Percentiles rank a stretch among this genome's conserved stretches.
phyloP scores from a whole-genome alignment of 2,329 filamentous ascomycete genomes.

The Penicillium sp. region DNA sequence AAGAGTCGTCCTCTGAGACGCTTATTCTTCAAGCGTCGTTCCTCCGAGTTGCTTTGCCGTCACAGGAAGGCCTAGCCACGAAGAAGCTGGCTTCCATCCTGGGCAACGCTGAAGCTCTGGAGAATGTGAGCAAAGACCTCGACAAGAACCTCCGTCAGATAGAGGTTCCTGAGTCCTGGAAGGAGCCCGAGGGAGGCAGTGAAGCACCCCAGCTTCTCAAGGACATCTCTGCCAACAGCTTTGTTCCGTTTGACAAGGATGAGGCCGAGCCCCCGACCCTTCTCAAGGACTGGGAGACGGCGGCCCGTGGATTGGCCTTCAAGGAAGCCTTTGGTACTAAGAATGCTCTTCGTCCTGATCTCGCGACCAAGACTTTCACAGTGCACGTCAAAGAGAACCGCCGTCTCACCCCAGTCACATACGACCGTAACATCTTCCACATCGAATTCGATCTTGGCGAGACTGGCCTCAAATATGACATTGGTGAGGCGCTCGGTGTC shows the following conservation, averaged over 20 bases:
- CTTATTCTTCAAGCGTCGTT: conserved; percentile 78
- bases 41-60: conserved; percentile 69
- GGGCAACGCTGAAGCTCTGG: conserved; percentile 59
- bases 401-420: conserved; percentile 78
- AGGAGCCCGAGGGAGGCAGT: conserved; percentile 56
- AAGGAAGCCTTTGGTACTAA: conserved; percentile 87
- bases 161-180: conserved; percentile 77
- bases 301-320: conserved; percentile 84
- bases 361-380: conserved; percentile 78
- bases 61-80: conserved; percentile 60
- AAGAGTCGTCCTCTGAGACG: conserved; percentile 64
- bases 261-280: conserved; percentile 65
- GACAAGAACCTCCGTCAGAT: conserved; percentile 68
- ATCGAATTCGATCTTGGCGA: conserved; percentile 95
- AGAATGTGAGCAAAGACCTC: conserved; percentile 60
- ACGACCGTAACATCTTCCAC: conserved; percentile 99
- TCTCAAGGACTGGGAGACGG: conserved; percentile 75
- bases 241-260: conserved; percentile 72
- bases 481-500: conserved; percentile 93
- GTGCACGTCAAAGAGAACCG: conserved; percentile 94
- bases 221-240: conserved; percentile 74
- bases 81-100: conserved; percentile 65
- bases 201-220: conserved; percentile 52
- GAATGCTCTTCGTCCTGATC: conserved; percentile 74
- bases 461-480: conserved; percentile 91